Percentiles rank a stretch among this genome's conserved stretches.
Conservation (phyloP, 176 grass and related monocot species). For the Carex pumila region DNA sequence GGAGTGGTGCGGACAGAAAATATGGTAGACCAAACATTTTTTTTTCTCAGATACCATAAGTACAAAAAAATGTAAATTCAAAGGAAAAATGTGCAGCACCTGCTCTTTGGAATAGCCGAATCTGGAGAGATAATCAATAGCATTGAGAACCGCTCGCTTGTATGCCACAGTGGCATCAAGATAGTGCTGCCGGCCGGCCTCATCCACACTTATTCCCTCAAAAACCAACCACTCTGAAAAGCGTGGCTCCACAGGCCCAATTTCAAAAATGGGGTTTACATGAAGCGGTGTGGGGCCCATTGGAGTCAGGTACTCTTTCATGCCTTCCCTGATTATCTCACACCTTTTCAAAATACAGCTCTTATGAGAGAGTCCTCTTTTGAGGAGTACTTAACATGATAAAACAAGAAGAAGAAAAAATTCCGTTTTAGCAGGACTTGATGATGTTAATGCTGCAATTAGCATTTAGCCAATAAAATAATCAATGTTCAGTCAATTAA, state of each 20-base stretch:
- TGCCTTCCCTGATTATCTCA: constrained; percentile 88
- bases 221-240: constrained; percentile 97
- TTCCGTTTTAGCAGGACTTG: neutral
- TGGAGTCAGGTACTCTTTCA: constrained; percentile 79
- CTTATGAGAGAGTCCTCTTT: neutral
- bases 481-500: neutral
- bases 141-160: constrained; percentile 83
- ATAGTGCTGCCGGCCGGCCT: constrained; percentile 78
- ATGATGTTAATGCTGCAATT: neutral
- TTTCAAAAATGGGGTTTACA: constrained; percentile 93
- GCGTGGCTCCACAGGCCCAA: constrained; percentile 80
- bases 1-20: neutral
- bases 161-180: constrained; percentile 85
- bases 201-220: constrained; percentile 94
- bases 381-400: neutral
- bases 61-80: neutral
- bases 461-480: neutral
- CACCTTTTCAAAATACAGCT: constrained; percentile 45
- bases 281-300: constrained; percentile 84
- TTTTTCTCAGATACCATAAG: neutral
- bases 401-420: neutral
- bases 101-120: constrained; percentile 99
- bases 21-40: neutral
- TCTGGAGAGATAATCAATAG: constrained; percentile 74
- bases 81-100: constrained; percentile 24